These are phyloP conservation scores for Sideroxylon spinosum DNA, from an alignment of 179 eudicot species.

Conservation along the genomic window DNA sequence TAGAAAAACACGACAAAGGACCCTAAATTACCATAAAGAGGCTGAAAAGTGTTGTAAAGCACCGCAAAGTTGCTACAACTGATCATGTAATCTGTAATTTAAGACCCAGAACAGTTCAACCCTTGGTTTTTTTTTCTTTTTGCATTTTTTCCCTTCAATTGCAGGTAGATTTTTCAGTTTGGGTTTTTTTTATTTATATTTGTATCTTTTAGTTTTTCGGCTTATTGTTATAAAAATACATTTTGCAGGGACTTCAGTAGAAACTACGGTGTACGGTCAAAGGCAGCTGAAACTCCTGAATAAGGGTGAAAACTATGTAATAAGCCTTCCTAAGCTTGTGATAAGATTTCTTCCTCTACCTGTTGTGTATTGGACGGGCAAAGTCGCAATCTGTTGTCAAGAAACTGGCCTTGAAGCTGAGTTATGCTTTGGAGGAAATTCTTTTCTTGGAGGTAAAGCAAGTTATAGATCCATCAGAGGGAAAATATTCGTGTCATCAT, in stretches of 20 bases:
- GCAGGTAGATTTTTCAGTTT: too few relatives aligned
- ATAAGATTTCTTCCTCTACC: conserved; percentile 66
- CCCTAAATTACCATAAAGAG: too few relatives aligned
- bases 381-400: conserved; percentile 50
- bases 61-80: too few relatives aligned
- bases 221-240: too few relatives aligned
- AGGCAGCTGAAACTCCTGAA: conserved; percentile 44
- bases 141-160: too few relatives aligned
- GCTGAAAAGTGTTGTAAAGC: too few relatives aligned
- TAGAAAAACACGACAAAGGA: too few relatives aligned
- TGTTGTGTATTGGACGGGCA: conserved; percentile 65
- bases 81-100: too few relatives aligned
- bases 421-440: conserved; percentile 39
- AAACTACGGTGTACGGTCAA: conserved; percentile 50
- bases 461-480: conserved; percentile 47
- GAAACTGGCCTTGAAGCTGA: conserved; percentile 66
- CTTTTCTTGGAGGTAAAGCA: conserved; percentile 45
- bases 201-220: background rate
- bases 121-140: too few relatives aligned
- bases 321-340: conserved; percentile 58
- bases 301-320: conserved; percentile 55
- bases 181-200: too few relatives aligned
- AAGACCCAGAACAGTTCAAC: too few relatives aligned
- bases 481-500: conserved; percentile 41
- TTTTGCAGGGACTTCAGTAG: conserved; percentile 48